These are phyloP conservation scores for Phaffia australis DNA, from an alignment of 768 basidiomycete genomes.

Conservation along the genomic window DNA sequence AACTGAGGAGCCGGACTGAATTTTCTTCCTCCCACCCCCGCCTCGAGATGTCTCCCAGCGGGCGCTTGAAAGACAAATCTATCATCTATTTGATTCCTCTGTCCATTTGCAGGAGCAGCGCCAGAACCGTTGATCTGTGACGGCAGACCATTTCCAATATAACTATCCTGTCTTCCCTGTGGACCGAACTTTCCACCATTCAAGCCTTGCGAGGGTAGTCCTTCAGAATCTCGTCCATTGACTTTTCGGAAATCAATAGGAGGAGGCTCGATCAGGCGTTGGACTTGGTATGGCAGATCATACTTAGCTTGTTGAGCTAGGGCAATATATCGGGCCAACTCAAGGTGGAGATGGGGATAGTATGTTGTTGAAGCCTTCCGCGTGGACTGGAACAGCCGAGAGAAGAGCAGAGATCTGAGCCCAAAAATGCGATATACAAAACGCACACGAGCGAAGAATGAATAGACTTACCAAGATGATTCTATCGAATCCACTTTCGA, in stretches of 20 bases:
- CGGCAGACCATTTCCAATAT: slow-evolving; percentile 9
- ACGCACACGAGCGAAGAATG: background rate
- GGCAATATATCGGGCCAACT: slow-evolving; percentile 75
- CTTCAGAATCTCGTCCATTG: slow-evolving; percentile 8
- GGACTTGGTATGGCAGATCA: slow-evolving; percentile 70
- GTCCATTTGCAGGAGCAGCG: background rate
- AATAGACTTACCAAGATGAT: slow-evolving; percentile 60
- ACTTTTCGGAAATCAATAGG: slow-evolving; percentile 48
- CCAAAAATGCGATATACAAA: background rate
- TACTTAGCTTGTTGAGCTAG: slow-evolving; percentile 56
- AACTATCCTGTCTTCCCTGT: slow-evolving; percentile 19
- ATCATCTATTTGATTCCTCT: slow-evolving; percentile 7
- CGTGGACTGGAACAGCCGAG: slow-evolving; percentile 53
- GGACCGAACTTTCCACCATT: slow-evolving; percentile 23
- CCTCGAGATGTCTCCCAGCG: too few species aligned
- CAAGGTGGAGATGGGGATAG: slow-evolving; percentile 88
- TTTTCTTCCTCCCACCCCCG: slow-evolving; percentile 3
- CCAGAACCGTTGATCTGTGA: background rate
- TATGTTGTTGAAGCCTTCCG: slow-evolving; percentile 91
- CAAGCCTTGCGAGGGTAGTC: slow-evolving; percentile 5
- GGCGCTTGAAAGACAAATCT: slow-evolving; percentile 16
- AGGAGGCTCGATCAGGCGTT: slow-evolving; percentile 66
- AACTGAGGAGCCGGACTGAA: slow-evolving; percentile 13
- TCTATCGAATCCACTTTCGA: slow-evolving; percentile 81
- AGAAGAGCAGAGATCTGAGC: slow-evolving; percentile 13